Percentiles rank a stretch among this genome's conserved stretches.
Conservation (phyloP, 441 rosid species). For the Euphorbia celastroides region DNA sequence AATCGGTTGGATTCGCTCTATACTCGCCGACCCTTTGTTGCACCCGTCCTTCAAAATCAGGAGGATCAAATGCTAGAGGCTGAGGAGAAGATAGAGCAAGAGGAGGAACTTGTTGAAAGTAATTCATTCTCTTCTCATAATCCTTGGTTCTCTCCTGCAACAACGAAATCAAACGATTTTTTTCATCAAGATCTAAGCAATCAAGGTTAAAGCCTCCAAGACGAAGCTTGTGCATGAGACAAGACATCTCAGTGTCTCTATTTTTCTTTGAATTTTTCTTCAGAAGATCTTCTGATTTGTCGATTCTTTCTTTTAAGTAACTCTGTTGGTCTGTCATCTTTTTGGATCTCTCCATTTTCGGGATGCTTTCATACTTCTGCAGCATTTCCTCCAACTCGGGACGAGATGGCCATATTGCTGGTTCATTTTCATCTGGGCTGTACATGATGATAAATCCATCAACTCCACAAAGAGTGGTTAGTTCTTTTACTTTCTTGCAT, state of each 20-base stretch:
- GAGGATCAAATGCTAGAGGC: not conserved
- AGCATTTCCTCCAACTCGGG: conserved; percentile 15
- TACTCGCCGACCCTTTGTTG: not conserved
- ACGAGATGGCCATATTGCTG: conserved; percentile 34
- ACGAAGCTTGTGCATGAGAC: conserved; percentile 27
- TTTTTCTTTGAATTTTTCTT: conserved; percentile 26
- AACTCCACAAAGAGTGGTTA: conserved; percentile 33
- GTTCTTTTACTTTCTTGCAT: conserved; percentile 34
- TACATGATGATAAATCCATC: conserved; percentile 31
- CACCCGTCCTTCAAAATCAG: no score
- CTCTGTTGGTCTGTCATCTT: conserved; percentile 37
- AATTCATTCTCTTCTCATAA: conserved; percentile 17
- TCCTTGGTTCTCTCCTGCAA: conserved; percentile 25
- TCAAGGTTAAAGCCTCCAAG: conserved; percentile 7
- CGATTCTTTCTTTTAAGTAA: conserved; percentile 30
- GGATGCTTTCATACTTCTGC: conserved; percentile 18
- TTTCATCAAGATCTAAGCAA: conserved; percentile 14
- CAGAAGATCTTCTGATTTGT: conserved; percentile 26
- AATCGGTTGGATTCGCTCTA: conserved; percentile 6
- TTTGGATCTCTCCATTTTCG: conserved; percentile 30
- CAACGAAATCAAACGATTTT: conserved; percentile 17
- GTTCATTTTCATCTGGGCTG: conserved; percentile 33
- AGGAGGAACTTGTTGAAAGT: conserved; percentile 18
- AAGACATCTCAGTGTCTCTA: conserved; percentile 23
- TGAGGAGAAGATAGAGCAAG: conserved; percentile 3